Base-by-base conservation (phyloP, 441 rosid species). In the Pelargonium myrrhifolium region DNA sequence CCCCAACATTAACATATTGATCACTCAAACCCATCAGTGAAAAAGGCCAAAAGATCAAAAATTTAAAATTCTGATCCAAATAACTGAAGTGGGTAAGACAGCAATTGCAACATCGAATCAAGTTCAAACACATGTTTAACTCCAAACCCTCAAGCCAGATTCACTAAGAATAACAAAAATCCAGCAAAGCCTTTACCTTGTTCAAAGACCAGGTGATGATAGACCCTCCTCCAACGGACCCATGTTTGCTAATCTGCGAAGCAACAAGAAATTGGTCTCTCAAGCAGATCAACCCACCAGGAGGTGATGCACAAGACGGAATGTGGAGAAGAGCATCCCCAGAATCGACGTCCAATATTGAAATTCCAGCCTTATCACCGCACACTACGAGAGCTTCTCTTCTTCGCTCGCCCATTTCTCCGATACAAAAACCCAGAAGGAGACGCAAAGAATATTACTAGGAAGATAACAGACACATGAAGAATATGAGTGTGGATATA, bases 221-320 rank as follows among this genome's bases (percentile, higher is more conserved):
- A 45, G 82, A 73, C 9, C 86, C 88, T 43, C 79, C 82, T 24
- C 84, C 84, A 39, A 84, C 72, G 39, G 84, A 82, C 18, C 79
- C 82, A 71, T 80, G 81, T 64, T 64, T 77, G 64, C 69, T 78
- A 56, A 75, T 65, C 64, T 80, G 86, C 56, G 86, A 79, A 80
- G 86, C 86, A 1, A 79, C 77, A 40, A 84, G 78, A 65, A 76
- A 79, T 62, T 74, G 78, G 35, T 72, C 67, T 63, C 75, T 75
- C 62, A 80, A 49, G 67, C 79, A 77, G 53, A 77, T 11, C 5
- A 84, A 70, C 2, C 88, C 88, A 65, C 74, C 68, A 63, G 81
- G 70, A 66, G 86, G 72, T 49, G 86, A 78, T 22, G 86, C 88
- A 68, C 85, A 82, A 8, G 83, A 74, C 11, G 86, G 83, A 40